These are phyloP conservation scores for Naganishia randhawae DNA, from an alignment of 768 basidiomycete genomes.

Conservation along the genomic window DNA sequence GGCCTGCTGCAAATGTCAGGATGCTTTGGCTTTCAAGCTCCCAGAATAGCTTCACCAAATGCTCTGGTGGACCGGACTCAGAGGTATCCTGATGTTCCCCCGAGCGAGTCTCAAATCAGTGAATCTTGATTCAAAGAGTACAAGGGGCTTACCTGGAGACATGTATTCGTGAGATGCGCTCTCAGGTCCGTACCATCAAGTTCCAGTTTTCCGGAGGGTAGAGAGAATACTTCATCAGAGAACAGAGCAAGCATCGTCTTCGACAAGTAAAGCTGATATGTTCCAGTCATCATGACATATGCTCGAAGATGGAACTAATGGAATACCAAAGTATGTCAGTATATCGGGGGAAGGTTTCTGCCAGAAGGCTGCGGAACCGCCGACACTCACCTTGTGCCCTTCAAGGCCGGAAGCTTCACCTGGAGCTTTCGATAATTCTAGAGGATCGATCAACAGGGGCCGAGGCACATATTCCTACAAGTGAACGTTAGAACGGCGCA, in stretches of 20 bases:
- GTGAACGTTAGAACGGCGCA: background rate
- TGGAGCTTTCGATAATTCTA: conserved; percentile 46
- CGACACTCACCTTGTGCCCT: conserved; percentile 43
- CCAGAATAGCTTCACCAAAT: conserved; percentile 67
- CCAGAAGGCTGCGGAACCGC: background rate
- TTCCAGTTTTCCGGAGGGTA: conserved; percentile 52
- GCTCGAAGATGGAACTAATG: conserved; percentile 85
- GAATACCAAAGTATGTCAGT: conserved; percentile 7
- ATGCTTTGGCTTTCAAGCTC: conserved; percentile 63
- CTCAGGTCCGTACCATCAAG: conserved; percentile 55
- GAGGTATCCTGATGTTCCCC: conserved; percentile 55
- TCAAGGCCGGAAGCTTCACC: conserved; percentile 46
- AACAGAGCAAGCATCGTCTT: conserved; percentile 82
- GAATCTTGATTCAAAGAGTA: background rate
- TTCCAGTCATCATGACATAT: conserved; percentile 64
- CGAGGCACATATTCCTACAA: conserved; percentile 74
- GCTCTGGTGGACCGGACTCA: conserved; percentile 57
- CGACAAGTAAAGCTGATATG: conserved; percentile 74
- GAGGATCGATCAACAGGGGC: conserved; percentile 74
- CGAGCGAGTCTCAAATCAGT: conserved; percentile 21
- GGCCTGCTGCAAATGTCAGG: conserved; percentile 10
- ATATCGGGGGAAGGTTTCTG: too few species aligned
- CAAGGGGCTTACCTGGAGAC: conserved; percentile 58
- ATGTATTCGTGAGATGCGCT: conserved; percentile 88
- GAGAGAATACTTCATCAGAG: conserved; percentile 66